Evolutionary conservation across 805 yeast genomes (phyloP).

Genomic region (Tetrapisispora namnaoensis): DNA sequence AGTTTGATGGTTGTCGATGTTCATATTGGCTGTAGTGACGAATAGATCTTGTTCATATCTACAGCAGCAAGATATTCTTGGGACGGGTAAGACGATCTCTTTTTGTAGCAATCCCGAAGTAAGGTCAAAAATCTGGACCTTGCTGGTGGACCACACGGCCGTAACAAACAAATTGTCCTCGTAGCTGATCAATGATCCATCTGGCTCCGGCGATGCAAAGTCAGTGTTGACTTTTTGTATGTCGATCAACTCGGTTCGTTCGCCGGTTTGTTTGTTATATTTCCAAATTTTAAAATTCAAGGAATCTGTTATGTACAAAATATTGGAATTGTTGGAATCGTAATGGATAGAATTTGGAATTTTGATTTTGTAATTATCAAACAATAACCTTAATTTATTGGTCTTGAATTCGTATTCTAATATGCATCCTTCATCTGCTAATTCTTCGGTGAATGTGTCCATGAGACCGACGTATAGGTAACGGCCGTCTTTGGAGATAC

Average conservation of each 20-base stretch:
- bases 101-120: constrained; percentile 41
- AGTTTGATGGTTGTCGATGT: constrained; percentile 28
- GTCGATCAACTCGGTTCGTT: constrained; percentile 32
- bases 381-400: constrained; percentile 23
- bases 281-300: constrained; percentile 39
- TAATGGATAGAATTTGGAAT: constrained; percentile 72
- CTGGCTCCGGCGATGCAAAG: constrained; percentile 53
- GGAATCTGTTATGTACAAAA: constrained; percentile 47
- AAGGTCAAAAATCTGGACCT: constrained; percentile 44
- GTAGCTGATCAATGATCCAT: constrained; percentile 58
- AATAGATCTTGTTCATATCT: constrained; percentile 61
- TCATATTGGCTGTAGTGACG: constrained; percentile 53
- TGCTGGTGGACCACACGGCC: constrained; percentile 55
- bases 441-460: constrained; percentile 41
- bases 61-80: constrained; percentile 57
- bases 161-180: constrained; percentile 45
- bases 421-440: constrained; percentile 44
- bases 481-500: constrained; percentile 60
- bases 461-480: constrained; percentile 75
- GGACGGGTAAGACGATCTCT: constrained; percentile 45
- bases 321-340: constrained; percentile 29
- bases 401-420: constrained; percentile 33
- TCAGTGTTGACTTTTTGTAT: constrained; percentile 16
- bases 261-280: constrained; percentile 27
- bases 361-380: constrained; percentile 30